Evolutionary conservation across 495 filamentous ascomycete species (phyloP).

Genomic region (Aspergillus funiculosus): DNA sequence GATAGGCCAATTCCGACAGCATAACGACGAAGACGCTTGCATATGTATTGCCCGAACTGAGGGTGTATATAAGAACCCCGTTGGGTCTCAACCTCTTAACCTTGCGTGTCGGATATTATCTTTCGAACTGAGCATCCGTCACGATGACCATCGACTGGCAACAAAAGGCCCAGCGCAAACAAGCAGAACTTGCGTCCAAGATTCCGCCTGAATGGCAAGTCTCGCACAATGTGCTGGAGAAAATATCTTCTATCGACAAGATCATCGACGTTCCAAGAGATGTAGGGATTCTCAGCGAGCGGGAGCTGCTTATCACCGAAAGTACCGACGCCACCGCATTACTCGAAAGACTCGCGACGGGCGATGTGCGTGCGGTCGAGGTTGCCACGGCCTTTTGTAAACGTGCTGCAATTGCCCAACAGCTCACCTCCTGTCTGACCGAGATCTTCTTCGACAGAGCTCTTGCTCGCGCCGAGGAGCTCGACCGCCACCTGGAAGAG

Average conservation of each 20-base stretch:
- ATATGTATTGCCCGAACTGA: too few species aligned
- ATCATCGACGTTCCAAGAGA: constrained; percentile 34
- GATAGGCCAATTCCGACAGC: too few species aligned
- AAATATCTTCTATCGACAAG: constrained; percentile 12
- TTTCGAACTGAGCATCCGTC: neutral
- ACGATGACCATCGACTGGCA: constrained; percentile 24
- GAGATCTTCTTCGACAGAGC: constrained; percentile 49
- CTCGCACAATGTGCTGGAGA: constrained; percentile 11
- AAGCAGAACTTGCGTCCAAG: constrained; percentile 31
- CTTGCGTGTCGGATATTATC: neutral
- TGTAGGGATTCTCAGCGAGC: constrained; percentile 40
- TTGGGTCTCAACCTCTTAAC: too few species aligned
- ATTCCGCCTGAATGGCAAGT: constrained; percentile 42
- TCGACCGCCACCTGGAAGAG: constrained; percentile 29
- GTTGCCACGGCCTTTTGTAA: constrained; percentile 55
- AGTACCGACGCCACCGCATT: constrained; percentile 42
- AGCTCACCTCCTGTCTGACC: constrained; percentile 49
- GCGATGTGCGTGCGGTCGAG: constrained; percentile 42
- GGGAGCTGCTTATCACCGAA: constrained; percentile 53
- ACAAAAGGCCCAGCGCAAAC: constrained; percentile 27
- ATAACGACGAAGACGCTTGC: too few species aligned
- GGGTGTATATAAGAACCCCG: too few species aligned
- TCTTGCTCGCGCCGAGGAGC: constrained; percentile 26
- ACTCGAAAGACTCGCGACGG: constrained; percentile 18
- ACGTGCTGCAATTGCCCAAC: constrained; percentile 34